Evolutionary conservation across 768 basidiomycete genomes (phyloP).

Genomic region (Atractiella rhizophila): DNA sequence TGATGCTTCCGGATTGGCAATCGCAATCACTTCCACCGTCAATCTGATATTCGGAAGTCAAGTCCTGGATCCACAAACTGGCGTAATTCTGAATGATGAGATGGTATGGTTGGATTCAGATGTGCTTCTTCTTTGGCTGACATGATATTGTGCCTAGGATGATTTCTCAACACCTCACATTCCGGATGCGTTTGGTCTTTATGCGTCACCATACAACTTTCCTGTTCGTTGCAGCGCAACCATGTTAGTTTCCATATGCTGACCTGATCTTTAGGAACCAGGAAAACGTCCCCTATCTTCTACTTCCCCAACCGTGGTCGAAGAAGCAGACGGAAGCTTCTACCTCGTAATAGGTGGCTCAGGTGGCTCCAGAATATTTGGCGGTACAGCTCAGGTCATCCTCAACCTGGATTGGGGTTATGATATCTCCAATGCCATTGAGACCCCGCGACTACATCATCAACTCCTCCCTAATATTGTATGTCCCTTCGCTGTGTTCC

Average conservation of each 20-base stretch:
- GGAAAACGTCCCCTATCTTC: constrained; percentile 80
- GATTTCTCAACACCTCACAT: constrained; percentile 69
- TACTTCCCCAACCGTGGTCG: constrained; percentile 52
- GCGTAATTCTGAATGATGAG: constrained; percentile 74
- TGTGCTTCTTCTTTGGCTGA: neutral
- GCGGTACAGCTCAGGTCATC: constrained; percentile 49
- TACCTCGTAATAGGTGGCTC: constrained; percentile 55
- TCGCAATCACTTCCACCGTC: constrained; percentile 58
- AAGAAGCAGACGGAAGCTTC: constrained; percentile 45
- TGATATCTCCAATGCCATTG: constrained; percentile 56
- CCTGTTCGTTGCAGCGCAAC: neutral
- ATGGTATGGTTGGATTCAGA: constrained; percentile 20
- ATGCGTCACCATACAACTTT: constrained; percentile 53
- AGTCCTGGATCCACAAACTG: constrained; percentile 64
- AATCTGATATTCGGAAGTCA: constrained; percentile 72
- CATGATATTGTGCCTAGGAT: constrained; percentile 28
- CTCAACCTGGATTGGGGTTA: constrained; percentile 49
- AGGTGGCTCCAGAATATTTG: constrained; percentile 67
- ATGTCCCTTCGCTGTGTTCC: constrained; percentile 3
- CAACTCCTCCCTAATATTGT: constrained; percentile 44
- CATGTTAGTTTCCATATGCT: neutral
- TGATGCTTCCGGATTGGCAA: constrained; percentile 66
- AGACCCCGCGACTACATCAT: constrained; percentile 57
- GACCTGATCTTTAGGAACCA: constrained; percentile 19
- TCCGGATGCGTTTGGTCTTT: constrained; percentile 61